A percentile compares a stretch with the other conserved stretches of the same genome.
phyloP scores from a whole-genome alignment of 2,329 filamentous ascomycete genomes.

The Curvularia hawaiiensis region DNA sequence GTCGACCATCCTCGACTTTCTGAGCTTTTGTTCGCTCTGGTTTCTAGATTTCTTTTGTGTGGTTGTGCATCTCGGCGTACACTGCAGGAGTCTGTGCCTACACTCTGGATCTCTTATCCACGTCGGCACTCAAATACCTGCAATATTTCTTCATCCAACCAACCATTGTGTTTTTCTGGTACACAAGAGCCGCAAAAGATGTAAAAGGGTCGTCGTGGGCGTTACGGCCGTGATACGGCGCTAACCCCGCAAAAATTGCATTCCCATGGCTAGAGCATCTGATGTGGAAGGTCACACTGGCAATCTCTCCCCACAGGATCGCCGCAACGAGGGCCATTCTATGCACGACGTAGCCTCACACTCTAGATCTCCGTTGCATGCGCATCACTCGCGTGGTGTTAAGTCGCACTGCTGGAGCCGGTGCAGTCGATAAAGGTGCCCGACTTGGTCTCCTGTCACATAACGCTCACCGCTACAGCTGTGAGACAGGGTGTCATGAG shows the following conservation, averaged over 20 bases:
- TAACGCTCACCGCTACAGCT: constrained; percentile 7
- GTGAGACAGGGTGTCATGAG: not conserved
- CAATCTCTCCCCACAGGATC: constrained; percentile 8
- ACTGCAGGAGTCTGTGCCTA: not conserved
- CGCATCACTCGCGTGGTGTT: constrained; percentile 20
- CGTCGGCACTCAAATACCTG: not conserved
- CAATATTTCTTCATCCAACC: not conserved
- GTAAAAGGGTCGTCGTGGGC: not conserved
- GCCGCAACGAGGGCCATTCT: not conserved
- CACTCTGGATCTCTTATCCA: not conserved
- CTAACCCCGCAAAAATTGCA: constrained; percentile 17
- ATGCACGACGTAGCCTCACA: not conserved
- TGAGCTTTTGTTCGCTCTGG: not conserved
- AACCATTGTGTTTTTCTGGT: not conserved
- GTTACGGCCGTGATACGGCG: not conserved
- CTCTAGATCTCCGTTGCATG: constrained; percentile 12
- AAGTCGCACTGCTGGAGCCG: constrained; percentile 10
- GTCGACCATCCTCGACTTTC: not conserved
- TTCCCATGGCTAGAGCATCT: constrained; percentile 13
- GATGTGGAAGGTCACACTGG: constrained; percentile 21
- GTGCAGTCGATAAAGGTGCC: not conserved
- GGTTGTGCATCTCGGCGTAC: not conserved
- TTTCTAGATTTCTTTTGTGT: not conserved
- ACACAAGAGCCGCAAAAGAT: not conserved
- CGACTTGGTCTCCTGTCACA: constrained; percentile 5